phyloP scores from a whole-genome alignment of 140 eudicot genomes.

The Stevia rebaudiana region DNA sequence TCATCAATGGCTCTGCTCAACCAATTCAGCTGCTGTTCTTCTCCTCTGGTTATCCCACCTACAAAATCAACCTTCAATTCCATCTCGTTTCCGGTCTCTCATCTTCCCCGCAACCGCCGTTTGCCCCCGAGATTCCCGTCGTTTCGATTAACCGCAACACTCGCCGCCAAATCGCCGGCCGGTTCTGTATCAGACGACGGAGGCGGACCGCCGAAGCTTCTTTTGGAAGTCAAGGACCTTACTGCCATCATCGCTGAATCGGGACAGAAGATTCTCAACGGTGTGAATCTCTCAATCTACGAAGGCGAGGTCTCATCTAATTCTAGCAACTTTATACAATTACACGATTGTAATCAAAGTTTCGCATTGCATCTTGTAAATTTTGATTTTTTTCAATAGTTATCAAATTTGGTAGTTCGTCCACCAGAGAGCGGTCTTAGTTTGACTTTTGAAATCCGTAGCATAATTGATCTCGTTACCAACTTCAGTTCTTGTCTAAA shows the following conservation, averaged over 20 bases:
- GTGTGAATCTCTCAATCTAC: conserved; percentile 70
- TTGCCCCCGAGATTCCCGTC: conserved; percentile 6
- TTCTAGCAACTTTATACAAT: neutral
- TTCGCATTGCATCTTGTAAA: neutral
- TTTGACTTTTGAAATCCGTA: conserved; percentile 13
- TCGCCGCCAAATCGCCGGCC: conserved; percentile 54
- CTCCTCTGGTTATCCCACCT: conserved; percentile 21
- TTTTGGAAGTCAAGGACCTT: conserved; percentile 80
- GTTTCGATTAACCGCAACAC: conserved; percentile 34
- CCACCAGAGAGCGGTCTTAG: neutral
- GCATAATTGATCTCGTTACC: conserved; percentile 8
- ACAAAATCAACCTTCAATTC: conserved; percentile 20
- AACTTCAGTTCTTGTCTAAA: neutral
- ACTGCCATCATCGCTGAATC: conserved; percentile 74
- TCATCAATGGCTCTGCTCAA: conserved; percentile 41
- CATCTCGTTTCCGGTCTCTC: conserved; percentile 1
- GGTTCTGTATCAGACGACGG: conserved; percentile 28
- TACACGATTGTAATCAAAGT: neutral
- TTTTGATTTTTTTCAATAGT: neutral
- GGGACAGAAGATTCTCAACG: conserved; percentile 62
- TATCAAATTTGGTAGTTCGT: neutral
- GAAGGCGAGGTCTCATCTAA: conserved; percentile 78
- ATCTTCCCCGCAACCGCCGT: conserved; percentile 25
- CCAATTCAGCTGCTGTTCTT: conserved; percentile 25
- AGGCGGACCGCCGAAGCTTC: conserved; percentile 47